These are phyloP conservation scores for Acanthamoeba royreba DNA, from an alignment of 208 protist species.

Conservation along the genomic window DNA sequence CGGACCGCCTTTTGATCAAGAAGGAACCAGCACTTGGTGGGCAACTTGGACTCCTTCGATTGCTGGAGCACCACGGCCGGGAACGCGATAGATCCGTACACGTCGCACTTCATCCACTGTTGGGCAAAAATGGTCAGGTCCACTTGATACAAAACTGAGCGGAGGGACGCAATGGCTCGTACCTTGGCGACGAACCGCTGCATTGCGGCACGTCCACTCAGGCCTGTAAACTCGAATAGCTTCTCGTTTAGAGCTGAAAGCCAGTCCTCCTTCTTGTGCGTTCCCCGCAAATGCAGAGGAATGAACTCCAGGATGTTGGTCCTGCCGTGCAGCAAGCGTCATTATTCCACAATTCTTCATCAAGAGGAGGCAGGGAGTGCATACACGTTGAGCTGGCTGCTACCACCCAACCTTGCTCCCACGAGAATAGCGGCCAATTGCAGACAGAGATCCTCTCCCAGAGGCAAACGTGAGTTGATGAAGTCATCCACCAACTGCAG, in stretches of 20 bases:
- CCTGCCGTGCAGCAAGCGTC: not conserved
- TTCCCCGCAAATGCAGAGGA: not conserved
- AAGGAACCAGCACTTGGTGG: not conserved
- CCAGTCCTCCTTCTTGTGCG: conserved; percentile 39
- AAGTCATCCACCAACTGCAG: conserved; percentile 30
- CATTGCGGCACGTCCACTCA: not conserved
- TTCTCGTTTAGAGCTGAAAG: not conserved
- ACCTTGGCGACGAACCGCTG: not conserved
- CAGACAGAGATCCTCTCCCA: not conserved
- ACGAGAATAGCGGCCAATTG: not conserved
- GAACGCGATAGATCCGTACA: not conserved
- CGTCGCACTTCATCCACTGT: conserved; percentile 22
- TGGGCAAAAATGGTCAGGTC: not conserved
- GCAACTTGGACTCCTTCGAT: conserved; percentile 13
- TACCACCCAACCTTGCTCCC: not conserved
- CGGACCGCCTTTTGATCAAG: not conserved
- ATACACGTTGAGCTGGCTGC: not conserved
- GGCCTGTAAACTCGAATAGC: not conserved
- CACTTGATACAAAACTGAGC: not conserved
- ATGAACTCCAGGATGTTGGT: conserved; percentile 25
- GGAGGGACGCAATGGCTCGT: not conserved
- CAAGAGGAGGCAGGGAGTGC: not conserved
- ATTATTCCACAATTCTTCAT: not conserved
- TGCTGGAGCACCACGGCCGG: not conserved
- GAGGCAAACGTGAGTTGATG: not conserved